Evolutionary conservation across 345 rosid genomes (phyloP), one percentile per base, ranked within the genome.

Genomic region (Syzygium jambos): DNA sequence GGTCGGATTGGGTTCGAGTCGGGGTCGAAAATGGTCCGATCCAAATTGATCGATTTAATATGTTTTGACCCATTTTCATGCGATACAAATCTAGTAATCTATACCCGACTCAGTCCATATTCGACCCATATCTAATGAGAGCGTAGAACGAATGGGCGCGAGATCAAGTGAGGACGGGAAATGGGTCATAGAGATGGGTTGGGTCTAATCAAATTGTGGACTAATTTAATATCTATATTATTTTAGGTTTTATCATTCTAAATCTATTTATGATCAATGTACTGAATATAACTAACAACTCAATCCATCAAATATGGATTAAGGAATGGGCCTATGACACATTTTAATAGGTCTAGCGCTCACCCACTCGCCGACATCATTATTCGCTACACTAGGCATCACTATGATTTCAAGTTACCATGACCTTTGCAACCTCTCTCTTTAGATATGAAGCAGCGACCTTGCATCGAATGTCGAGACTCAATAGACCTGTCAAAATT

Each of bases 151-250:
- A 1, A 6, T 0, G 3, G 25, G 3, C 7, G 11, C 5, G 14
- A 57, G 27, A 57, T 57, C 0, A 6, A 57, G 11, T 25, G 27
- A 57, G 14, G 1, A 3, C 0, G 11, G 11, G 7, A 25, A 5
- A 57, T n/a, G 30, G 27, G 7, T 57, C 27, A 59, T 59, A 25
- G 15, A 59, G 1, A 0, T 59, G 0, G 5, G 6, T 59, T 59
- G 7, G 3, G 6, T 5, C 12, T 59, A 59, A 59, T 6, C 2
- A 59, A 11, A 59, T 11, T 25, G 15, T 2, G 3, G 27, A 59
- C 12, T 5, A 5, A 59, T 59, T 27, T 0, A 59, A 5, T 0
- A 5, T 0, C 0, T 0, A 1, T 27, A 27, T 59, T 59, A 11
- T 4, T 25, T 27, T 27, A 14, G 5, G 7, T 59, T 59, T 59